phyloP scores from a whole-genome alignment of 257 asterid genomes.

The Rubia yunnanensis region DNA sequence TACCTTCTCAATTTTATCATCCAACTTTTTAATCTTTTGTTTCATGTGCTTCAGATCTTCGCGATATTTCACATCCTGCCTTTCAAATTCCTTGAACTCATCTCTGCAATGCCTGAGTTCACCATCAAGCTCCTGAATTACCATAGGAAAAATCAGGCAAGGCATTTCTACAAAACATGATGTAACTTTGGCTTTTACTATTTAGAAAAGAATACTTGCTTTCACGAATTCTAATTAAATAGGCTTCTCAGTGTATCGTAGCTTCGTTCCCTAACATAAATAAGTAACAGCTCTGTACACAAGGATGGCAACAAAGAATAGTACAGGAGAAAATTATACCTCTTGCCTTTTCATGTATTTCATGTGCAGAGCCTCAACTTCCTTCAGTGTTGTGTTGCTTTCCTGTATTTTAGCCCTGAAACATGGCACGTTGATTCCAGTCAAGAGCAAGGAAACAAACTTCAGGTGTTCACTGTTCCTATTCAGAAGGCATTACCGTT shows the following conservation, averaged over 20 bases:
- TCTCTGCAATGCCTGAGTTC: slow-evolving; percentile 55
- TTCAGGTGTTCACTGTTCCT: neutral
- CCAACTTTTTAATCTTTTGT: slow-evolving; percentile 74
- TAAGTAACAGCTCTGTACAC: neutral
- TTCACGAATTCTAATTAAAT: neutral
- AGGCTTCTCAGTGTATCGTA: neutral
- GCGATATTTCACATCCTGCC: slow-evolving; percentile 81
- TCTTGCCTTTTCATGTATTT: slow-evolving; percentile 71
- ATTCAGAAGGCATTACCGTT: slow-evolving; percentile 41
- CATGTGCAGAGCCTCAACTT: slow-evolving; percentile 61
- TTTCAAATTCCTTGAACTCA: slow-evolving; percentile 86
- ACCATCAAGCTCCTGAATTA: slow-evolving; percentile 61
- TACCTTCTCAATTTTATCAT: slow-evolving; percentile 84
- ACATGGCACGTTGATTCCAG: neutral
- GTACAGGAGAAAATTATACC: slow-evolving; percentile 33
- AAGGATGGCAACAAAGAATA: neutral
- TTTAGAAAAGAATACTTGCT: neutral
- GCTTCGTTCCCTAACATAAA: neutral
- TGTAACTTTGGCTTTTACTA: neutral
- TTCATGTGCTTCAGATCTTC: slow-evolving; percentile 81
- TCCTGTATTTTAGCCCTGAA: slow-evolving; percentile 78
- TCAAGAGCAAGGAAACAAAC: neutral
- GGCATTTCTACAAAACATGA: neutral
- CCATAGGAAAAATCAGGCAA: neutral
- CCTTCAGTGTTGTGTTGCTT: slow-evolving; percentile 53